phyloP scores from a whole-genome alignment of 2,329 filamentous ascomycete species.

The Penicillium sp. region DNA sequence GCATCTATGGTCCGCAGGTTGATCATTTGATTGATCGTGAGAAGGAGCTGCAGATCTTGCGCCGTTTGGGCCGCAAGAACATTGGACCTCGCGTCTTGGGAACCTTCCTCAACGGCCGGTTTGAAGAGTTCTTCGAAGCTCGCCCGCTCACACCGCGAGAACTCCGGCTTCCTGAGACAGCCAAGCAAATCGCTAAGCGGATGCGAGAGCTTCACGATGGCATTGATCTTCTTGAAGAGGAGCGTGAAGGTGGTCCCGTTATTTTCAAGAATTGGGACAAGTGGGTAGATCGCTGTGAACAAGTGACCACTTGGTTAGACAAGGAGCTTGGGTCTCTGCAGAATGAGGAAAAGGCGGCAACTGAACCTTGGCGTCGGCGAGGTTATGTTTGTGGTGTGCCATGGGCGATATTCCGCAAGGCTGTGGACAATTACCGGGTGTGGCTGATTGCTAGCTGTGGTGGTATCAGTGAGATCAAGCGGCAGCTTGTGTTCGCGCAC shows the following conservation, averaged over 20 bases:
- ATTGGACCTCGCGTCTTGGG: constrained; percentile 91
- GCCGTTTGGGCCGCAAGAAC: constrained; percentile 84
- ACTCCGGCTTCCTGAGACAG: constrained; percentile 80
- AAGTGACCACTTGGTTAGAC: constrained; percentile 60
- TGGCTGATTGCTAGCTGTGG: constrained; percentile 77
- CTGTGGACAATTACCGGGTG: constrained; percentile 76
- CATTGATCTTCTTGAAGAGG: constrained; percentile 80
- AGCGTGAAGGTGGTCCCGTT: constrained; percentile 77
- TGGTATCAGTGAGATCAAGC: constrained; percentile 68
- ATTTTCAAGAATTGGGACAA: constrained; percentile 95
- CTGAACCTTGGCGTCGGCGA: constrained; percentile 67
- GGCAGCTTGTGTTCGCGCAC: constrained; percentile 89
- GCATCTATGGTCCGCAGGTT: constrained; percentile 93
- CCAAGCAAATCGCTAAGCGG: constrained; percentile 91
- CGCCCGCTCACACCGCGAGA: constrained; percentile 77
- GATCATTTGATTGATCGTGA: constrained; percentile 96
- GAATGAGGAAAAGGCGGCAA: constrained; percentile 49
- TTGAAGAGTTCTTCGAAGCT: constrained; percentile 92
- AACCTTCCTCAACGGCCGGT: constrained; percentile 92
- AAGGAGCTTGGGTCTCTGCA: constrained; percentile 62
- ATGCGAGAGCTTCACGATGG: constrained; percentile 97
- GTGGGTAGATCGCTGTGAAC: constrained; percentile 72
- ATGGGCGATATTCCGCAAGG: constrained; percentile 77
- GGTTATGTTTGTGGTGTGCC: constrained; percentile 83
- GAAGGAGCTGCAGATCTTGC: constrained; percentile 83